Evolutionary conservation across 768 basidiomycete species (phyloP), one percentile per base, ranked within the genome.

Genomic region (Pulveroboletus sp.): DNA sequence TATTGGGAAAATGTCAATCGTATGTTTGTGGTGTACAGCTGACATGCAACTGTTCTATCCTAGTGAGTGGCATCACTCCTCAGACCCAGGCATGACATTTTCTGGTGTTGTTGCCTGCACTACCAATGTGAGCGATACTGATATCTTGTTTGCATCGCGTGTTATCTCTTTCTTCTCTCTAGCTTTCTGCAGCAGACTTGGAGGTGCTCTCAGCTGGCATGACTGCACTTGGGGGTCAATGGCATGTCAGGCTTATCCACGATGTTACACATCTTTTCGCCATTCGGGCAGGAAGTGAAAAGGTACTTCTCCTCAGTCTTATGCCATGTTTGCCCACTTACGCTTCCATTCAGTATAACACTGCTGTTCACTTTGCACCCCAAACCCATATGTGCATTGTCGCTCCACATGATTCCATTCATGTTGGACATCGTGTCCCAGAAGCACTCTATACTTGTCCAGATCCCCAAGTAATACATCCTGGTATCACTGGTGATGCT

Each of bases 231-330:
- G 93, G 94, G 3, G 94, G 94, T 1, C 85, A 90, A 65, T 90
- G 83, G 82, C 79, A 89, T 21, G 68, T 70, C 0, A 82, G 81
- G 9, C 77, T 94, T 41, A 93, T 91, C 0, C 76, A 78, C 49
- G 93, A 95, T 49, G 86, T 92, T 19, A 94, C 94, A 0, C 94
- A 95, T 63, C 77, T 95, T 42, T 87, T 94, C 56, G 81, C 82
- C 25, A 67, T 85, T 29, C 68, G 72, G 44, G 42, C 62, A 0
- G 71, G 72, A 3, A 80, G 80, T 5, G 64, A 72, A 24, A 84
- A 82, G 62, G 62, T 61, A 43, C 11, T n/a, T 29, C 1, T 13
- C 13, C 7, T n/a, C 4, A 37, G 1, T 21, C n/a, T 29, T 19
- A 1, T 11, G n/a, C n/a, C 0, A 6, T 21, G 1, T 25, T 20